Percentiles rank a stretch among this genome's conserved stretches.
phyloP scores from a whole-genome alignment of 495 filamentous ascomycete genomes.

The Penicillium daleae region DNA sequence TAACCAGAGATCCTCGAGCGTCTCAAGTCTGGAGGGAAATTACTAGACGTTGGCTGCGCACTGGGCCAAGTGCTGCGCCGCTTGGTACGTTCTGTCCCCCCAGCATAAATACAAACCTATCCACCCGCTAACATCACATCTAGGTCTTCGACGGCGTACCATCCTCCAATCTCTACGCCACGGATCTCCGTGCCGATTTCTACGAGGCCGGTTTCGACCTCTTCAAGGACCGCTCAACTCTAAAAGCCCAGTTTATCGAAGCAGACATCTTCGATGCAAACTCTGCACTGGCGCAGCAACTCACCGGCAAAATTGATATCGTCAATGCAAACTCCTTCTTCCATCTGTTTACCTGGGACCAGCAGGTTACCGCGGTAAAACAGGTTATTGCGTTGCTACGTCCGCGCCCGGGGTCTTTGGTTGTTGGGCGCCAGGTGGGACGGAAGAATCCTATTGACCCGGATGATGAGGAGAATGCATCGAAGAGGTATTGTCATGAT shows the following conservation, averaged over 20 bases:
- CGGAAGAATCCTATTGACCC: conserved; percentile 30
- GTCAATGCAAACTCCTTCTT: conserved; percentile 60
- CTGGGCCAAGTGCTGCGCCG: conserved; percentile 46
- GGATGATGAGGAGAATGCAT: conserved; percentile 24
- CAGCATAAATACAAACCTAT: background rate
- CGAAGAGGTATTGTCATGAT: conserved; percentile 48
- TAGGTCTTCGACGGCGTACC: conserved; percentile 37
- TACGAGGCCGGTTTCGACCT: conserved; percentile 53
- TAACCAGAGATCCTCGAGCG: conserved; percentile 47
- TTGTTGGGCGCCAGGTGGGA: conserved; percentile 56
- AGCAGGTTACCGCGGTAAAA: conserved; percentile 54
- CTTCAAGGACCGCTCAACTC: conserved; percentile 45
- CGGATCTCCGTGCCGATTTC: conserved; percentile 46
- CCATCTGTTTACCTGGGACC: conserved; percentile 60
- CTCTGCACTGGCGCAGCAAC: conserved; percentile 31
- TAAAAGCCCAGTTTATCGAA: conserved; percentile 52
- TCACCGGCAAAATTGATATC: conserved; percentile 57
- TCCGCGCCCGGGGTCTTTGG: conserved; percentile 43
- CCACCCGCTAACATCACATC: background rate
- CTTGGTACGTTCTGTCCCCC: conserved; percentile 22
- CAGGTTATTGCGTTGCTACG: conserved; percentile 50
- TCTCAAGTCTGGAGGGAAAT: conserved; percentile 38
- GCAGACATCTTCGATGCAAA: conserved; percentile 55
- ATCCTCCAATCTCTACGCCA: conserved; percentile 39
- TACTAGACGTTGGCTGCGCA: conserved; percentile 49